phyloP scores from a whole-genome alignment of 768 basidiomycete genomes.

The Hygrophorus pudorinus region DNA sequence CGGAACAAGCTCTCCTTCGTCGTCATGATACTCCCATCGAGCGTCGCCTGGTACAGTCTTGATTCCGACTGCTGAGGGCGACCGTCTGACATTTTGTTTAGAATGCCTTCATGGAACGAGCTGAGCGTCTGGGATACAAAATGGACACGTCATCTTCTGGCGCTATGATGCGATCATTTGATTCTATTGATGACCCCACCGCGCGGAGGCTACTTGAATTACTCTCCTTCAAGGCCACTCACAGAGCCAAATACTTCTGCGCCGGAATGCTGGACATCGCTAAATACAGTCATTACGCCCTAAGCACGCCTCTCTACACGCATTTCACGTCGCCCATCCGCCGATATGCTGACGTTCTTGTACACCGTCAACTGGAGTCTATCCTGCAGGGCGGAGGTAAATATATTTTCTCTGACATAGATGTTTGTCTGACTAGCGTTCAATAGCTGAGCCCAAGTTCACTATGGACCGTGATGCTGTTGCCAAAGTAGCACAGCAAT shows the following conservation, averaged over 20 bases:
- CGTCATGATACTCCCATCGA: constrained; percentile 92
- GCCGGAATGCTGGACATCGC: constrained; percentile 98
- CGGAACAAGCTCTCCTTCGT: constrained; percentile 94
- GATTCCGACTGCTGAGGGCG: not conserved
- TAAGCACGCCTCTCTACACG: constrained; percentile 87
- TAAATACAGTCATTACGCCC: constrained; percentile 89
- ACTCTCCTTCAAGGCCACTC: constrained; percentile 84
- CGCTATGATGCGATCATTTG: constrained; percentile 76
- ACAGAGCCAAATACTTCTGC: constrained; percentile 96
- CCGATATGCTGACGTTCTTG: constrained; percentile 88
- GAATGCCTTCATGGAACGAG: constrained; percentile 74
- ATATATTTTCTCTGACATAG: constrained; percentile 12
- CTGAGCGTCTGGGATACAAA: constrained; percentile 70
- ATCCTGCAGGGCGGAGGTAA: constrained; percentile 63
- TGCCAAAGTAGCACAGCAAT: constrained; percentile 95
- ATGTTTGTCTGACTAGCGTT: constrained; percentile 3
- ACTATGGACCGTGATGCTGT: constrained; percentile 97
- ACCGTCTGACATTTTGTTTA: constrained; percentile 19
- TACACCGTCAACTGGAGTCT: constrained; percentile 93
- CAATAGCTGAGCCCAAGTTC: constrained; percentile 75
- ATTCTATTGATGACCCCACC: constrained; percentile 61
- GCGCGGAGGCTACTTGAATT: constrained; percentile 74
- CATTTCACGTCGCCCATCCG: constrained; percentile 91
- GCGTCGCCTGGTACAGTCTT: constrained; percentile 63
- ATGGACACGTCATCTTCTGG: constrained; percentile 76